Evolutionary conservation across 805 yeast genomes (phyloP), one percentile per base, ranked within the genome.

Genomic region (Cyberlindnera euphorbiiphila): DNA sequence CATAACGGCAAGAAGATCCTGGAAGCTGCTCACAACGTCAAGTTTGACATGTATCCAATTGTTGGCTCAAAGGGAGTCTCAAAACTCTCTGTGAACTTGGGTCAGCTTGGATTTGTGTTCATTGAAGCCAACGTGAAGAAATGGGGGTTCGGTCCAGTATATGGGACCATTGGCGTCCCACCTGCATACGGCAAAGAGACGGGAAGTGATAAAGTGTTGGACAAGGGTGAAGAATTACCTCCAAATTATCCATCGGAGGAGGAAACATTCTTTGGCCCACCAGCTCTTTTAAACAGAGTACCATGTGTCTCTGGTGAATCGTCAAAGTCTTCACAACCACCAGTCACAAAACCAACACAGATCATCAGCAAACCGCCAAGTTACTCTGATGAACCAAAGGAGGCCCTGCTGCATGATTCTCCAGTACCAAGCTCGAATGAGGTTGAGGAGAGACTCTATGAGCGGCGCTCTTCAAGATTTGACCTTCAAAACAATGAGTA

Each of bases 1-100:
- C 73, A 96, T 48, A 93, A 93, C 53, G 98, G 98, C 20, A 87
- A 87, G 57, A 87, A 86, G 55, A 64, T 93, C 18, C 75, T 76
- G 25, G 97, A 89, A 55, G 93, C 91, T 10, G 91, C 91, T 2
- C 93, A 84, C 53, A 61, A 68, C 76, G 46, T 79, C 75, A 47
- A 74, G 79, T 53, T 47, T 89, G 27, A 81, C 51, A 44, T 93
- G 22, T 93, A 75, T 56, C 98, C 98, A n/a, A 81, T 83, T 0
- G 67, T 93, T 14, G 98, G 98, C 2, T 80, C 96, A 5, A 81
- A 76, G 38, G 82, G 87, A 25, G 76, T 81, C 5, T 85, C 96
- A 50, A 74, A 81, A 7, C 66, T 93, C n/a, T 89, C 85, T 59
- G 94, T 85, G 9, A 93, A 87, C 54, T 62, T 93, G 39, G 98